Conservation (phyloP, 2,329 filamentous ascomycete genomes). For the Esteya vermicola region DNA sequence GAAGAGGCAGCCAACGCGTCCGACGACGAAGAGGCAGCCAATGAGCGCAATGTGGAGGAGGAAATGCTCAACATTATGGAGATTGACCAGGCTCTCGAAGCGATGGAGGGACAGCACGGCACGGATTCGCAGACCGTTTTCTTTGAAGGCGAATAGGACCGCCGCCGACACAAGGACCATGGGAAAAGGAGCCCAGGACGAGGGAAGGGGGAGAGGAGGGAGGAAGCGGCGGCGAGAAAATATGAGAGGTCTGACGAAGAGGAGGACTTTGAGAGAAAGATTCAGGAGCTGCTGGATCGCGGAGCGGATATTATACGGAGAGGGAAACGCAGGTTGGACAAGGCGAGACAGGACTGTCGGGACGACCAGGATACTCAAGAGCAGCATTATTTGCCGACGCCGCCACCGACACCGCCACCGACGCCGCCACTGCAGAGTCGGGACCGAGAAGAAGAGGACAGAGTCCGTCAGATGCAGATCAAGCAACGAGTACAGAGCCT, state of each 20-base stretch:
- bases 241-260: too few species aligned
- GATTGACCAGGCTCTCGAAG: slow-evolving; percentile 45
- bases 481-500: neutral
- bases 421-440: too few species aligned
- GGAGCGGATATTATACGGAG: too few species aligned
- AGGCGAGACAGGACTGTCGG: too few species aligned
- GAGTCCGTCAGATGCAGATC: neutral
- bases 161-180: too few species aligned
- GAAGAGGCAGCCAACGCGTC: slow-evolving; percentile 37
- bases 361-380: too few species aligned
- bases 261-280: too few species aligned
- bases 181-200: neutral
- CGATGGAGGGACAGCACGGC: slow-evolving; percentile 34
- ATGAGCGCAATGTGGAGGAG: slow-evolving; percentile 37
- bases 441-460: neutral
- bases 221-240: too few species aligned
- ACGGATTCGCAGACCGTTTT: slow-evolving; percentile 19
- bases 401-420: too few species aligned
- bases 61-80: slow-evolving; percentile 53
- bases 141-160: slow-evolving; percentile 11
- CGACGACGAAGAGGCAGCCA: slow-evolving; percentile 31
- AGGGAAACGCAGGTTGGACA: too few species aligned
- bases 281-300: too few species aligned
- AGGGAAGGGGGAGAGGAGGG: neutral
- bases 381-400: too few species aligned